Conservation (phyloP, 805 yeast genomes). For the Cyberlindnera saturnus region DNA sequence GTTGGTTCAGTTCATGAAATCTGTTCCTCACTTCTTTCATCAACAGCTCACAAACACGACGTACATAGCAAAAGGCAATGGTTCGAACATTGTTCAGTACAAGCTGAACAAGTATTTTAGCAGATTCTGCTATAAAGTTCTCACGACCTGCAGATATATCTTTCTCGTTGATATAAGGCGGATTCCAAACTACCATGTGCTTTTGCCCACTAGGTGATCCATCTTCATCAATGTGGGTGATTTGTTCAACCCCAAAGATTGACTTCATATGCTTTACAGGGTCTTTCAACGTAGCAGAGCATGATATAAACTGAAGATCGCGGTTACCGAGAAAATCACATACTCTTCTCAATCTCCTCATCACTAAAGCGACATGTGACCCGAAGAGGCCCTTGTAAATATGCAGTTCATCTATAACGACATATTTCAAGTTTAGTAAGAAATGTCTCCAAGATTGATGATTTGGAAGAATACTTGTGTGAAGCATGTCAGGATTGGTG, state of each 20-base stretch:
- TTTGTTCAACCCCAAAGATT: constrained; percentile 62
- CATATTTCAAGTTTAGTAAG: constrained; percentile 54
- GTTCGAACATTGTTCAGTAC: constrained; percentile 63
- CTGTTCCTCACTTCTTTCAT: constrained; percentile 75
- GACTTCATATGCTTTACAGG: constrained; percentile 69
- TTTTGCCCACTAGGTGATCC: constrained; percentile 87
- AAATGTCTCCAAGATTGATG: constrained; percentile 71
- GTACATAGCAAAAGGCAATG: constrained; percentile 83
- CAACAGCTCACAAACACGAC: constrained; percentile 79
- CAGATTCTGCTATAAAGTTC: constrained; percentile 69
- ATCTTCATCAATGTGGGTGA: constrained; percentile 61
- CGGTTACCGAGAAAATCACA: constrained; percentile 47
- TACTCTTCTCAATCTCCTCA: constrained; percentile 72
- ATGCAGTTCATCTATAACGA: constrained; percentile 83
- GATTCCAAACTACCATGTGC: constrained; percentile 76
- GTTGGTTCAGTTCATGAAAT: constrained; percentile 37
- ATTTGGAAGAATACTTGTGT: constrained; percentile 75
- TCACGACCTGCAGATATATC: constrained; percentile 59
- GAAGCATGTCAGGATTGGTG: constrained; percentile 94
- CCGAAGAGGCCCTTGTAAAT: constrained; percentile 90
- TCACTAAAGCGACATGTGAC: constrained; percentile 78
- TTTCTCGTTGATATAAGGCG: constrained; percentile 58
- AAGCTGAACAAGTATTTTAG: constrained; percentile 62
- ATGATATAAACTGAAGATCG: constrained; percentile 66
- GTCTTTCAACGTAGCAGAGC: constrained; percentile 86